Evolutionary conservation across 441 rosid genomes (phyloP).

Genomic region (Flueggea neowawraea): DNA sequence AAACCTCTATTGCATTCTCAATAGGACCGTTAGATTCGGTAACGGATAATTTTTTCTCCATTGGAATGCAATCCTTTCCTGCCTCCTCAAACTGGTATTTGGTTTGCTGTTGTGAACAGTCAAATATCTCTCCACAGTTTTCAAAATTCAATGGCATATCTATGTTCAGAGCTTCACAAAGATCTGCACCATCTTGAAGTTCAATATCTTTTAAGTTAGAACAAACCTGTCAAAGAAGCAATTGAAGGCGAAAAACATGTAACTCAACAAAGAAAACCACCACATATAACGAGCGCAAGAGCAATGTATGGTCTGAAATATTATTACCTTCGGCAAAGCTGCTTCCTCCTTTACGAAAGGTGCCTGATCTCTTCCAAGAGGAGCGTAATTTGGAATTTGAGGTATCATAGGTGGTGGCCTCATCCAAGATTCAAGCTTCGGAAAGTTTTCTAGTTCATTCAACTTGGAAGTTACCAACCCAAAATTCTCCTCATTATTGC

Average conservation of each 20-base stretch:
- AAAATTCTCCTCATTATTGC: conserved; percentile 22
- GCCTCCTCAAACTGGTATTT: conserved; percentile 30
- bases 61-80: conserved; percentile 24
- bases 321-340: conserved; percentile 28
- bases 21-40: conserved; percentile 34
- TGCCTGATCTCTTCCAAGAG: conserved; percentile 36
- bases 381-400: conserved; percentile 29
- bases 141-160: conserved; percentile 49
- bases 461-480: conserved; percentile 21
- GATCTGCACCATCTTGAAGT: conserved; percentile 40
- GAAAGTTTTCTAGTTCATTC: conserved; percentile 26
- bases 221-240: conserved; percentile 18
- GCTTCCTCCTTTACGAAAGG: conserved; percentile 31
- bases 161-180: conserved; percentile 49
- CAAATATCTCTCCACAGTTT: conserved; percentile 45
- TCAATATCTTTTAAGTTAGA: conserved; percentile 32
- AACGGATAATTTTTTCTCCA: conserved; percentile 42
- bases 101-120: conserved; percentile 29
- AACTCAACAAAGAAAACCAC: no score
- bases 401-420: conserved; percentile 19
- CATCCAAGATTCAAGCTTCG: conserved; percentile 31
- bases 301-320: background rate
- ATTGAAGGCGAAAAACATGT: background rate
- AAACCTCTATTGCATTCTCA: conserved; percentile 49
- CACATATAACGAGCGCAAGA: no score